A percentile compares a stretch with the other conserved stretches of the same genome.
These are phyloP conservation scores for Yarrowia divulgata DNA, from an alignment of 805 yeast genomes.

Conservation along the genomic window DNA sequence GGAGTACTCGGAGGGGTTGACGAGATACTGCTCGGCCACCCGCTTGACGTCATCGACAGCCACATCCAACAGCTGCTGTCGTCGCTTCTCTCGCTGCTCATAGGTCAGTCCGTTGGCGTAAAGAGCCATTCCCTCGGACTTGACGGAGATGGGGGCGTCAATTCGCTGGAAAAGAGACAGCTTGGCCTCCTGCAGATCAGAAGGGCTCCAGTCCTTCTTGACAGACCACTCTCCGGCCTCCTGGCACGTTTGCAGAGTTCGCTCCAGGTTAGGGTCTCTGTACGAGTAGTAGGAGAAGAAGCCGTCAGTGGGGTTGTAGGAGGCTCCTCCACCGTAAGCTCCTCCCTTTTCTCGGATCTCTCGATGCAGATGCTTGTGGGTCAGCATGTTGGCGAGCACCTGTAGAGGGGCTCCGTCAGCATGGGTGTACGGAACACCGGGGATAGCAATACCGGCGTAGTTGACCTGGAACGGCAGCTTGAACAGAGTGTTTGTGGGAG, in stretches of 20 bases:
- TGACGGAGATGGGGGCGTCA: slow-evolving; percentile 87
- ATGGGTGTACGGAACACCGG: slow-evolving; percentile 71
- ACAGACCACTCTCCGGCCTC: slow-evolving; percentile 60
- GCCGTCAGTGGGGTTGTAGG: slow-evolving; percentile 82
- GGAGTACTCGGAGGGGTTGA: slow-evolving; percentile 24
- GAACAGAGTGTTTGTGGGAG: slow-evolving; percentile 56
- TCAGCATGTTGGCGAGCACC: slow-evolving; percentile 77
- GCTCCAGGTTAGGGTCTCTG: slow-evolving; percentile 87
- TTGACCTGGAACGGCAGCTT: slow-evolving; percentile 88
- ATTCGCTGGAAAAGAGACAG: slow-evolving; percentile 87
- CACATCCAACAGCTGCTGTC: slow-evolving; percentile 75
- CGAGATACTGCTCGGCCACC: slow-evolving; percentile 72
- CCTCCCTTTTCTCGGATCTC: slow-evolving; percentile 96
- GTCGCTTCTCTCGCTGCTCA: slow-evolving; percentile 78
- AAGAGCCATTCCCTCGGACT: slow-evolving; percentile 72
- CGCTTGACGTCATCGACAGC: slow-evolving; percentile 64
- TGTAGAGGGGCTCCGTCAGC: slow-evolving; percentile 87
- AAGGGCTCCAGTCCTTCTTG: slow-evolving; percentile 60
- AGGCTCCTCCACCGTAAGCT: slow-evolving; percentile 96
- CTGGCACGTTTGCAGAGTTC: slow-evolving; percentile 68
- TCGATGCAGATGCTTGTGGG: slow-evolving; percentile 83
- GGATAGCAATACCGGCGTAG: slow-evolving; percentile 71
- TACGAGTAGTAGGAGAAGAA: slow-evolving; percentile 83
- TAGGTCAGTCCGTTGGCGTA: slow-evolving; percentile 77
- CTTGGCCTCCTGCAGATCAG: slow-evolving; percentile 87